phyloP scores from a whole-genome alignment of 768 basidiomycete species.

The Cytidiella melzeri region DNA sequence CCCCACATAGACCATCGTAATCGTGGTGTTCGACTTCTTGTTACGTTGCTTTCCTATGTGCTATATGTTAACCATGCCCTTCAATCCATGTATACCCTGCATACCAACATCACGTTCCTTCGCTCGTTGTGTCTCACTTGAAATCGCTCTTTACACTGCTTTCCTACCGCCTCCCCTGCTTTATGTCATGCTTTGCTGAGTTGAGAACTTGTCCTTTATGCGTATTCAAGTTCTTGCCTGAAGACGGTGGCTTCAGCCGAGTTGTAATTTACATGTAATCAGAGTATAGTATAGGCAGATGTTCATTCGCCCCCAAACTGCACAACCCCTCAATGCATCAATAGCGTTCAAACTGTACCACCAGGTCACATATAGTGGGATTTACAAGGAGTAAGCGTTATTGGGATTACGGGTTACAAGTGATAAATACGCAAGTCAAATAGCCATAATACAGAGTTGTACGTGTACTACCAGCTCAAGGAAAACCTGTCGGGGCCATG shows the following conservation, averaged over 20 bases:
- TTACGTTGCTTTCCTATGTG: background rate
- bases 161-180: too few species aligned
- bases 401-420: background rate
- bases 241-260: background rate
- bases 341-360: background rate
- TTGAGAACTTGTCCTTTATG: too few species aligned
- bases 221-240: too few species aligned
- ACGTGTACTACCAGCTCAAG: too few species aligned
- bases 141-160: background rate
- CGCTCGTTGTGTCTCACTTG: background rate
- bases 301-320: background rate
- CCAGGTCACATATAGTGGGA: too few species aligned
- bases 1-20: slow-evolving; percentile 49
- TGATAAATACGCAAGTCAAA: background rate
- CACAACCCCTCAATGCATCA: background rate
- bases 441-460: background rate
- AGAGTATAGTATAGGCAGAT: background rate
- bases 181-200: background rate
- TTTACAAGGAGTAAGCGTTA: too few species aligned
- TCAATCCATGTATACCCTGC: background rate
- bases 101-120: background rate
- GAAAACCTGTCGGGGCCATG: too few species aligned
- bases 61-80: background rate
- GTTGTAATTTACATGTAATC: background rate
- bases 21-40: too few species aligned